A percentile compares a stretch with the other conserved stretches of the same genome.
Evolutionary conservation across 768 basidiomycete species (phyloP).

Genomic region (Russula brevipes): DNA sequence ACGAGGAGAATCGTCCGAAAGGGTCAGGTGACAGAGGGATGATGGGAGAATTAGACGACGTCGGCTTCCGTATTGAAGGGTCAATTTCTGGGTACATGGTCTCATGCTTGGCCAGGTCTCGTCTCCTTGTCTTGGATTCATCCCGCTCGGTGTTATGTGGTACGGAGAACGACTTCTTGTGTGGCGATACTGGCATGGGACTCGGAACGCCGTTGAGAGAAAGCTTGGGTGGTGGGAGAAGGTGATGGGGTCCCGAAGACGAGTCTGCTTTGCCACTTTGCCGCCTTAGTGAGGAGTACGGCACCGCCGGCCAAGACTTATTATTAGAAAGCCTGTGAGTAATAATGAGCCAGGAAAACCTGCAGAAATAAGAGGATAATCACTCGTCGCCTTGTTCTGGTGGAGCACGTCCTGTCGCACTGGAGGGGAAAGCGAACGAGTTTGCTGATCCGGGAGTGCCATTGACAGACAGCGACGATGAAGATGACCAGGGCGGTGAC

Average conservation of each 20-base stretch:
- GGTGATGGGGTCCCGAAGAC: conserved; percentile 27
- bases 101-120: conserved; percentile 48
- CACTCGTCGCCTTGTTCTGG: conserved; percentile 13
- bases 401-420: background rate
- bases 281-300: conserved; percentile 36
- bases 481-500: conserved; percentile 1
- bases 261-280: conserved; percentile 3
- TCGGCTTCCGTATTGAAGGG: conserved; percentile 28
- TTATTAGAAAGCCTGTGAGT: conserved; percentile 4
- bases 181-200: conserved; percentile 45
- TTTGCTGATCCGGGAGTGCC: background rate
- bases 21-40: conserved; percentile 84
- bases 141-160: conserved; percentile 42
- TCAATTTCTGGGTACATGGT: conserved; percentile 41
- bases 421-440: background rate
- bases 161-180: conserved; percentile 28
- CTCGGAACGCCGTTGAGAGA: conserved; percentile 67
- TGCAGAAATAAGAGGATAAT: conserved; percentile 2
- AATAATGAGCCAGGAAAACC: background rate
- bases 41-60: conserved; percentile 47
- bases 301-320: conserved; percentile 38
- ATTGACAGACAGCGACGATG: conserved; percentile 22
- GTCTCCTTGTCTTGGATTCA: conserved; percentile 40
- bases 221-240: conserved; percentile 54
- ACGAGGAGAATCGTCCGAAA: conserved; percentile 66